Evolutionary conservation across 2,329 filamentous ascomycete species (phyloP).

Genomic region (Calycina herbarum): DNA sequence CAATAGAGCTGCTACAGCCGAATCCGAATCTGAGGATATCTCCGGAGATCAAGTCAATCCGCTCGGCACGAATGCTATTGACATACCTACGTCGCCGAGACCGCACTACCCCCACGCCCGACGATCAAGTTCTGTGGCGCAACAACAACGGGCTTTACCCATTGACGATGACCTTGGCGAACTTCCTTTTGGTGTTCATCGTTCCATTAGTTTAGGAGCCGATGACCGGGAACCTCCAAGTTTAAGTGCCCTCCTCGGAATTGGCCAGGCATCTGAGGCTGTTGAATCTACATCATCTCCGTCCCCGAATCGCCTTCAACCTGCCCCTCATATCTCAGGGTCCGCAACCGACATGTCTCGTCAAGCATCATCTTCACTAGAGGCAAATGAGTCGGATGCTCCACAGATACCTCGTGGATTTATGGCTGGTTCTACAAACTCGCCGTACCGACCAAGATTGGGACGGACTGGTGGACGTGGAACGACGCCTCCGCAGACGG

Average conservation of each 20-base stretch:
- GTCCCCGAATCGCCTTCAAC: slow-evolving; percentile 37
- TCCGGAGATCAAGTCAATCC: slow-evolving; percentile 41
- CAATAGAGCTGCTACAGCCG: slow-evolving; percentile 23
- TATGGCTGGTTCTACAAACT: slow-evolving; percentile 32
- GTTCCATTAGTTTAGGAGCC: slow-evolving; percentile 67
- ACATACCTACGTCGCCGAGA: slow-evolving; percentile 71
- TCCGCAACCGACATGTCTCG: slow-evolving; percentile 30
- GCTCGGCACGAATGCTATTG: slow-evolving; percentile 64
- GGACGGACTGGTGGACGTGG: slow-evolving; percentile 36
- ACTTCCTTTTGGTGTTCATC: slow-evolving; percentile 58
- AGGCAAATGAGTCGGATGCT: slow-evolving; percentile 29
- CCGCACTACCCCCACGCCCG: slow-evolving; percentile 53
- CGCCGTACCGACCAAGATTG: slow-evolving; percentile 35
- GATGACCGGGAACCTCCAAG: slow-evolving; percentile 65
- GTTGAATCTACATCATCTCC: slow-evolving; percentile 36
- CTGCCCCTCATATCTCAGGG: slow-evolving; percentile 35
- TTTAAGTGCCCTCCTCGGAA: slow-evolving; percentile 61
- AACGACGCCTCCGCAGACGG: slow-evolving; percentile 35
- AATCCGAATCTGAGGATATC: slow-evolving; percentile 30
- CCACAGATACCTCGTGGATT: slow-evolving; percentile 31
- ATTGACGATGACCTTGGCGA: slow-evolving; percentile 63
- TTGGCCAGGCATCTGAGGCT: slow-evolving; percentile 42
- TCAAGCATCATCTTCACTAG: slow-evolving; percentile 34
- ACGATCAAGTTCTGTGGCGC: slow-evolving; percentile 69
- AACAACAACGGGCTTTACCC: slow-evolving; percentile 55